Evolutionary conservation across 2,329 filamentous ascomycete species (phyloP).

Genomic region (Colletotrichum tabaci): DNA sequence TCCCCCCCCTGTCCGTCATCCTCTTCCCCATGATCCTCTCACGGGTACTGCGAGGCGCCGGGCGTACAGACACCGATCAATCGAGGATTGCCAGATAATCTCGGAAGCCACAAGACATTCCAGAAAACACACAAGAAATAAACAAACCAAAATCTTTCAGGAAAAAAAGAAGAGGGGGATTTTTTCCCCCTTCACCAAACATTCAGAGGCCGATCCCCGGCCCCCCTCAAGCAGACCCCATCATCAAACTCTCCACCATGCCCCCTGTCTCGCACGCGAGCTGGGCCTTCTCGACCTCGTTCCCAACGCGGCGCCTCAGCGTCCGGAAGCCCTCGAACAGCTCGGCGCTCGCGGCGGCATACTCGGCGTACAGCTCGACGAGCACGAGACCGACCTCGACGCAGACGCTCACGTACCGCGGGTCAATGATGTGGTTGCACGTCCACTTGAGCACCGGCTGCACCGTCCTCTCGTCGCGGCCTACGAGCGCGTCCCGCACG

Average conservation of each 20-base stretch:
- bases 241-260: conserved; percentile 84
- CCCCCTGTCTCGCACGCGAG: conserved; percentile 85
- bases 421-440: conserved; percentile 84
- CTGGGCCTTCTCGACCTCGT: conserved; percentile 87
- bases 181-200: no score
- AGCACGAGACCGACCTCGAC: conserved; percentile 87
- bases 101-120: neutral
- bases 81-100: neutral
- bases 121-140: neutral
- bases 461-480: conserved; percentile 85
- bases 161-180: neutral
- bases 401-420: conserved; percentile 84
- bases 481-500: conserved; percentile 83
- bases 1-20: neutral
- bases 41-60: conserved; percentile 1
- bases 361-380: conserved; percentile 89
- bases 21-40: neutral
- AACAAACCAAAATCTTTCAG: neutral
- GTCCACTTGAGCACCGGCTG: conserved; percentile 89
- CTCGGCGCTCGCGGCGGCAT: conserved; percentile 80
- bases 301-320: conserved; percentile 79
- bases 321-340: conserved; percentile 79
- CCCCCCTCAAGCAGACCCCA: conserved; percentile 54
- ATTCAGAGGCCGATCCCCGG: neutral
- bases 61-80: neutral